Conservation (phyloP, 2,329 filamentous ascomycete species). For the Ilyonectria mors-panacis region DNA sequence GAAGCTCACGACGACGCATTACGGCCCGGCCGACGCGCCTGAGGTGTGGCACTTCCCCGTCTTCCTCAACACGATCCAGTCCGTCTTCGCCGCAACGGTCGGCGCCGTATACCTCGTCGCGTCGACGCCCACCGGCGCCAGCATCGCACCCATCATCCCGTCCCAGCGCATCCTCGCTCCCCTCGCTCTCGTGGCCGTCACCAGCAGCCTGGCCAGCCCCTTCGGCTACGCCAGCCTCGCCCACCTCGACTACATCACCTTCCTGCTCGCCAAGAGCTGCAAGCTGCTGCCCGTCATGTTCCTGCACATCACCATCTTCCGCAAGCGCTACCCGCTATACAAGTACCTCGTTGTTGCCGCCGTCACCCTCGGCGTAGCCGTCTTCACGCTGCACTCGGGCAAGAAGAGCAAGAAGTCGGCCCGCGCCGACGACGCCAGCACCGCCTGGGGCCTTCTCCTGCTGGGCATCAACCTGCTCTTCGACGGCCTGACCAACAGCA, state of each 20-base stretch:
- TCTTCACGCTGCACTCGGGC: conserved; percentile 91
- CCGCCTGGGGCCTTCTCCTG: conserved; percentile 84
- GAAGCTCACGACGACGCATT: conserved; percentile 93
- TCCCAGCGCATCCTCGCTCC: conserved; percentile 81
- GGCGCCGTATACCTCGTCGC: conserved; percentile 85
- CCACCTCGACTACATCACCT: conserved; percentile 98
- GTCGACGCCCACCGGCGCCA: conserved; percentile 65
- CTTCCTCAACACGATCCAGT: conserved; percentile 97
- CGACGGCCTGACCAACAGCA: conserved; percentile 95
- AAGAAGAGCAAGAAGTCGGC: conserved; percentile 65
- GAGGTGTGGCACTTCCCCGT: conserved; percentile 94
- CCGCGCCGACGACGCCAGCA: conserved; percentile 68
- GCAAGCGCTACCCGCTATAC: conserved; percentile 90
- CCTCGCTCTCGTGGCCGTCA: conserved; percentile 87
- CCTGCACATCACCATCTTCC: conserved; percentile 92
- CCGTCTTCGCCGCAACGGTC: conserved; percentile 85
- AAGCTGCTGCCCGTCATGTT: conserved; percentile 99
- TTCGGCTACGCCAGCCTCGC: conserved; percentile 94
- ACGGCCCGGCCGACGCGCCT: conserved; percentile 74
- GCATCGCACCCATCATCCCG: conserved; percentile 80
- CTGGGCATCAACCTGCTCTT: conserved; percentile 93
- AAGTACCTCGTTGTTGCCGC: conserved; percentile 95
- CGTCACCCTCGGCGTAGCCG: conserved; percentile 92
- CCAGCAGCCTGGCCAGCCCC: conserved; percentile 90
- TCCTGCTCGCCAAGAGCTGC: conserved; percentile 97